Base-by-base conservation (phyloP, 306 rosid species). In the Pueraria montana region DNA sequence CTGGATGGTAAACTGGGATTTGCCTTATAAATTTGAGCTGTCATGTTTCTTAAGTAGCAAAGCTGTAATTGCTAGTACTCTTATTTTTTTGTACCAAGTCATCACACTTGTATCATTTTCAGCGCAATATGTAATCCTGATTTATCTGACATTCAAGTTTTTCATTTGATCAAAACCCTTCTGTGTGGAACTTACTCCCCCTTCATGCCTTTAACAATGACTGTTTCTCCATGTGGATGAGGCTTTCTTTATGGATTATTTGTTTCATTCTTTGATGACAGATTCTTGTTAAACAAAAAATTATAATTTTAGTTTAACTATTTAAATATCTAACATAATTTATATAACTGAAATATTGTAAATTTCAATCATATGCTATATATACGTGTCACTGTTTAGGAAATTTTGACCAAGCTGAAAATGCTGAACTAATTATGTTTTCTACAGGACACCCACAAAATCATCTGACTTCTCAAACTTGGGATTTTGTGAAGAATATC, bases 401-500 rank as follows among this genome's bases (percentile, higher is more conserved):
- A 53, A 52, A 36, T 69, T 84, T 83, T 20, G 71, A 36, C 55
- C n/a, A 77, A 26, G 52, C 53, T 49, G 56, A 75, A 76, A 78
- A 72, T 61, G 55, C 43, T 71, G 77, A 78, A 79, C 26, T 63
- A 36, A 24, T 30, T 81, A 53, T 85, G 30, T 83, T 87, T 70
- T 82, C 72, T 63, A 61, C 95, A 94, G 97, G 93, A 72, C 80
- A 80, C 69, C 86, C 85, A 62, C 90, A 87, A 78, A 86, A 80
- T 59, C 65, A 63, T 83, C 78, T 80, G 80, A 83, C 84, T 85
- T 88, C 95, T 76, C 86, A 85, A 56, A 58, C 90, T 6, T 84
- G 90, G 92, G 85, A 81, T 21, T 88, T 89, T 83, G 50, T 91
- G 83, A 94, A 86, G 82, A 92, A 92, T 80, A 85, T 82, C 59